Percentiles rank a stretch among this genome's conserved stretches.
phyloP scores from a whole-genome alignment of 306 rosid genomes.

The Canavalia ensiformis region DNA sequence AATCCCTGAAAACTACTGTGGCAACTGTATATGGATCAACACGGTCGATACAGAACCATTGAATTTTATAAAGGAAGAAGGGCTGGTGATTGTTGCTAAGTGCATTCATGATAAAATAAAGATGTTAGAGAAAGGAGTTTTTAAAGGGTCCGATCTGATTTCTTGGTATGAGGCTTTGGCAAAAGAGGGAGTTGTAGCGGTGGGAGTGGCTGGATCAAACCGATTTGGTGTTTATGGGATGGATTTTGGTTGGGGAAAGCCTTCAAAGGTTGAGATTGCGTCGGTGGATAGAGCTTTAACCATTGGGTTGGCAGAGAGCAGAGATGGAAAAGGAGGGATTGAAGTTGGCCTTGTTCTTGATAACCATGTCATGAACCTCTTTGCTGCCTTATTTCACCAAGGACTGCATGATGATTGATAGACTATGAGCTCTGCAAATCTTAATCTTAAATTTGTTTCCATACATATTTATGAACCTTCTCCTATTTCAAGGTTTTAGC shows the following conservation, averaged over 20 bases:
- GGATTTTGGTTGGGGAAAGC: conserved; percentile 68
- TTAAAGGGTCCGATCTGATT: conserved; percentile 29
- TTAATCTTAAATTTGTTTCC: too few relatives aligned
- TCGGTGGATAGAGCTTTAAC: conserved; percentile 41
- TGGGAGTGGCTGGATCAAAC: conserved; percentile 59
- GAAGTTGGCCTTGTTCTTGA: conserved; percentile 39
- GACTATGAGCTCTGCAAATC: neutral
- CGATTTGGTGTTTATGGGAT: conserved; percentile 52
- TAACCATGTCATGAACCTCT: conserved; percentile 27
- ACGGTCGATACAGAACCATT: neutral
- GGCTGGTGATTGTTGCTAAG: conserved; percentile 22
- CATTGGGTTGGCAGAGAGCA: conserved; percentile 43
- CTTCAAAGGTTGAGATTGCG: conserved; percentile 54
- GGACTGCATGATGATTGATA: neutral
- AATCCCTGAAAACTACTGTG: conserved; percentile 44
- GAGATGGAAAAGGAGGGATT: conserved; percentile 2
- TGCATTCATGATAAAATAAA: neutral
- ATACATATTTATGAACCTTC: too few relatives aligned
- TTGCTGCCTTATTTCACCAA: neutral
- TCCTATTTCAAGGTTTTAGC: too few relatives aligned
- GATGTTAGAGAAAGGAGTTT: conserved; percentile 19
- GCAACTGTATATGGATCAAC: conserved; percentile 36
- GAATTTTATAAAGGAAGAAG: conserved; percentile 23
- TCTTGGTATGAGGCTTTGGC: neutral
- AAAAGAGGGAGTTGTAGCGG: neutral